phyloP scores from a whole-genome alignment of 495 filamentous ascomycete genomes.

The Xylaria castorea region DNA sequence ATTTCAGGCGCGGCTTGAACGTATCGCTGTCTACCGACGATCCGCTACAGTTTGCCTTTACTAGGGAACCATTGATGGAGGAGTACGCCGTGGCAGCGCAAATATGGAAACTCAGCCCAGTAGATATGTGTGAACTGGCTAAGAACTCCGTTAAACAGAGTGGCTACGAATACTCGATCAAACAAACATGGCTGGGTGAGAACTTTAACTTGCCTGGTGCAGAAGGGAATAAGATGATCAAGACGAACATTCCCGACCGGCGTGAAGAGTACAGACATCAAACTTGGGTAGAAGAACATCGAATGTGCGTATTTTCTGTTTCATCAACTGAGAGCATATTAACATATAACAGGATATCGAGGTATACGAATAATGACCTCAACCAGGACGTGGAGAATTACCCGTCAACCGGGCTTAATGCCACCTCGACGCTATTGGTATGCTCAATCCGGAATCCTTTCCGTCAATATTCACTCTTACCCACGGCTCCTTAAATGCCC shows the following conservation, averaged over 20 bases:
- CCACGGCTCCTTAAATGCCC: neutral
- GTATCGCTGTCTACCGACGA: conserved; percentile 97
- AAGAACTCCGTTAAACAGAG: conserved; percentile 95
- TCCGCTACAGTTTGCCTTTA: conserved; percentile 97
- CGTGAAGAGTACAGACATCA: conserved; percentile 87
- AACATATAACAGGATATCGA: conserved; percentile 50
- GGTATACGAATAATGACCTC: conserved; percentile 46
- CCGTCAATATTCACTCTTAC: neutral
- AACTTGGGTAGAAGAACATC: conserved; percentile 79
- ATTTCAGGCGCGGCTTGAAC: conserved; percentile 93
- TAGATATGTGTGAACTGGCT: conserved; percentile 98
- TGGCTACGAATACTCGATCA: conserved; percentile 88
- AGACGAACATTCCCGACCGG: conserved; percentile 94
- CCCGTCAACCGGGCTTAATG: conserved; percentile 21
- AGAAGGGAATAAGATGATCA: conserved; percentile 85
- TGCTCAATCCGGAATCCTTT: neutral
- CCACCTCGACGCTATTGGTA: conserved; percentile 12
- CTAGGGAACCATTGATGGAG: conserved; percentile 96
- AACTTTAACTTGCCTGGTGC: conserved; percentile 76
- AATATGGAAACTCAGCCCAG: conserved; percentile 95
- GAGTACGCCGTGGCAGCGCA: conserved; percentile 98
- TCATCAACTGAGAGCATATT: neutral
- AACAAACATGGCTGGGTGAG: conserved; percentile 86
- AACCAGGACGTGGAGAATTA: conserved; percentile 31
- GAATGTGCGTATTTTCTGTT: conserved; percentile 66